These are phyloP conservation scores for Trametes elegans DNA, from an alignment of 768 basidiomycete genomes.

Conservation along the genomic window DNA sequence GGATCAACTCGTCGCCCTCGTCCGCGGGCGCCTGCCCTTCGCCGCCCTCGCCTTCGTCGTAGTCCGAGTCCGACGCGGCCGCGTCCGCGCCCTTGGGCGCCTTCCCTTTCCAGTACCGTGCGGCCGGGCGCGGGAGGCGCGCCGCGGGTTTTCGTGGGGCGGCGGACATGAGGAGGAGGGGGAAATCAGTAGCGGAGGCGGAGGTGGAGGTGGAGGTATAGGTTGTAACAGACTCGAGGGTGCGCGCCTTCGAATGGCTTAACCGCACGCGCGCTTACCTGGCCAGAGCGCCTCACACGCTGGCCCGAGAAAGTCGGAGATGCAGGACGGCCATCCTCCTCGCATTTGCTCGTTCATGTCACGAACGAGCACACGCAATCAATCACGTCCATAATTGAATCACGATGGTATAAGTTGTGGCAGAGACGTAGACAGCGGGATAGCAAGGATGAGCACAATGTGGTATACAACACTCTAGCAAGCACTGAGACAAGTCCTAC, in stretches of 20 bases:
- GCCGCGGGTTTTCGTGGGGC: conserved; percentile 64
- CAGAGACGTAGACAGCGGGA: neutral
- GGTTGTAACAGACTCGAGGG: too few species aligned
- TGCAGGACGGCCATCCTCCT: neutral
- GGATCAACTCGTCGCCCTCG: conserved; percentile 60
- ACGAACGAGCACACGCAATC: too few species aligned
- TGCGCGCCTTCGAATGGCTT: too few species aligned
- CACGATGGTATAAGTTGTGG: too few species aligned
- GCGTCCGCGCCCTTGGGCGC: conserved; percentile 73
- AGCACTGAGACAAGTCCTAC: too few species aligned
- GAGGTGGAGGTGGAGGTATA: neutral
- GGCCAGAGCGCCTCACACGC: neutral
- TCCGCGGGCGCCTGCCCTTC: conserved; percentile 44
- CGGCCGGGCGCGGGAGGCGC: conserved; percentile 75
- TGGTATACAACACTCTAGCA: too few species aligned
- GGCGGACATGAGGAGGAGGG: conserved; percentile 8
- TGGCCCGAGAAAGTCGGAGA: neutral
- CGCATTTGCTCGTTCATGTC: too few species aligned
- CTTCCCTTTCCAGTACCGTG: conserved; percentile 89
- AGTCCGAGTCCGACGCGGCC: conserved; percentile 62
- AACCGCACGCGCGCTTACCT: neutral
- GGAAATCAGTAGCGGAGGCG: neutral
- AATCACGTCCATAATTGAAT: too few species aligned
- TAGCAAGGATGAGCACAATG: neutral
- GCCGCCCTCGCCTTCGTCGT: conserved; percentile 60